Conservation (phyloP, 2,329 filamentous ascomycete genomes). For the Aschersonia sp. region DNA sequence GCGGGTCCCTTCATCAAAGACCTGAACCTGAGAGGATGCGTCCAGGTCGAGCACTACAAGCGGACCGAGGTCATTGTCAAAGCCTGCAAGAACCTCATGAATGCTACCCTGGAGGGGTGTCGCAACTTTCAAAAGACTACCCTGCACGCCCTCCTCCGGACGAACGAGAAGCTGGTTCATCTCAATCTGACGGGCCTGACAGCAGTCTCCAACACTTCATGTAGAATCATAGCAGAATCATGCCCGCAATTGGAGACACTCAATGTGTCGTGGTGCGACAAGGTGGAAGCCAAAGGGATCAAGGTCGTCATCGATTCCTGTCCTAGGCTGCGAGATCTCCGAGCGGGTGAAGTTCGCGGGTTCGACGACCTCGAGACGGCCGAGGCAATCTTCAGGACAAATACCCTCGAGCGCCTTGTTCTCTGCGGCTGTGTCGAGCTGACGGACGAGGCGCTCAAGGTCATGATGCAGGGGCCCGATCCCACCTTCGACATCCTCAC, state of each 20-base stretch:
- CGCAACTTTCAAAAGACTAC: constrained; percentile 67
- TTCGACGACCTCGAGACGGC: constrained; percentile 65
- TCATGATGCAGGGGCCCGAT: constrained; percentile 61
- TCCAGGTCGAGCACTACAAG: constrained; percentile 77
- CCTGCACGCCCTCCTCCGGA: constrained; percentile 58
- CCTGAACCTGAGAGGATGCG: constrained; percentile 79
- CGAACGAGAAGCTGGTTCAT: constrained; percentile 65
- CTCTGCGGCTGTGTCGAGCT: constrained; percentile 69
- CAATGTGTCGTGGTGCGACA: constrained; percentile 87
- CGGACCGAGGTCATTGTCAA: constrained; percentile 63
- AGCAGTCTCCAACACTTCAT: constrained; percentile 67
- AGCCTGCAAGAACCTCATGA: constrained; percentile 73
- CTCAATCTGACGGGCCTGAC: constrained; percentile 75
- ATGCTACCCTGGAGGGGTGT: constrained; percentile 80
- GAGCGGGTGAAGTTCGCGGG: constrained; percentile 67
- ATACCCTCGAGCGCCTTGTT: constrained; percentile 69
- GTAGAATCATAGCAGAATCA: constrained; percentile 70
- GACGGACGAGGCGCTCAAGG: constrained; percentile 56
- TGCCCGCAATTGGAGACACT: constrained; percentile 72
- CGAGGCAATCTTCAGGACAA: constrained; percentile 60
- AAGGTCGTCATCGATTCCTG: constrained; percentile 60
- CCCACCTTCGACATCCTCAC: constrained; percentile 73
- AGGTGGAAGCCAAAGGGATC: constrained; percentile 66
- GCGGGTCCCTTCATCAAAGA: constrained; percentile 85
- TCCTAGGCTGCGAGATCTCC: constrained; percentile 58